phyloP scores from a whole-genome alignment of 2,329 filamentous ascomycete genomes.

The Stemphylium beticola region DNA sequence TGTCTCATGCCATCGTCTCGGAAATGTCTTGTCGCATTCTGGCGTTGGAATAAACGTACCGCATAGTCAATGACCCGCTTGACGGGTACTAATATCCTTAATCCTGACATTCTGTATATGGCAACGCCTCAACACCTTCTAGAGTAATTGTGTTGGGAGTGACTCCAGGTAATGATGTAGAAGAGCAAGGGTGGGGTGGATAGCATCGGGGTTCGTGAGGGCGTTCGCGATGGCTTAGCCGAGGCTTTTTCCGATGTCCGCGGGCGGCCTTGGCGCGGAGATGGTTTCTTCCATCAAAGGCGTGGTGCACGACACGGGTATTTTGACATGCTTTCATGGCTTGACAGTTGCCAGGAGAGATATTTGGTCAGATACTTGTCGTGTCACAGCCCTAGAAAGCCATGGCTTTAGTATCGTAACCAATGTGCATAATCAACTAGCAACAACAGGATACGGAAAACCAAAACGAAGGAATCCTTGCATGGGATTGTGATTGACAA shows the following conservation, averaged over 20 bases:
- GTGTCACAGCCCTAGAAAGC: too few relatives aligned
- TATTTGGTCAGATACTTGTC: too few relatives aligned
- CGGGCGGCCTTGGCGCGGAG: slow-evolving; percentile 12
- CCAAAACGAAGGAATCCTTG: too few relatives aligned
- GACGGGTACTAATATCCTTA: slow-evolving; percentile 62
- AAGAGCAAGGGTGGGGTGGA: slow-evolving; percentile 17
- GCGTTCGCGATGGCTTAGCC: slow-evolving; percentile 14
- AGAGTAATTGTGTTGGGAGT: background rate
- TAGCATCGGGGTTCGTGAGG: slow-evolving; percentile 13
- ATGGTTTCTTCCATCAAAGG: background rate
- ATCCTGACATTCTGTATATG: slow-evolving; percentile 49
- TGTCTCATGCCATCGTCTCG: background rate
- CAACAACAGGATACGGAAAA: too few relatives aligned
- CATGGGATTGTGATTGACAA: too few relatives aligned
- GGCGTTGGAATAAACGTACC: slow-evolving; percentile 43
- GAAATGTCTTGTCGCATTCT: background rate
- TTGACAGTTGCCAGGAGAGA: too few relatives aligned
- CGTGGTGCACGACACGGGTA: background rate
- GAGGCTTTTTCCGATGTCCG: slow-evolving; percentile 14
- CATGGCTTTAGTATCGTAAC: too few relatives aligned
- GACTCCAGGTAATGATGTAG: slow-evolving; percentile 7
- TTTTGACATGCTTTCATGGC: background rate
- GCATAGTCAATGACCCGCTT: slow-evolving; percentile 67
- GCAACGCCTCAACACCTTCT: slow-evolving; percentile 1
- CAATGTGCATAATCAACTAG: too few relatives aligned